These are phyloP conservation scores for Sclerotinia borealis DNA, from an alignment of 2,329 filamentous ascomycete genomes.

Conservation along the genomic window DNA sequence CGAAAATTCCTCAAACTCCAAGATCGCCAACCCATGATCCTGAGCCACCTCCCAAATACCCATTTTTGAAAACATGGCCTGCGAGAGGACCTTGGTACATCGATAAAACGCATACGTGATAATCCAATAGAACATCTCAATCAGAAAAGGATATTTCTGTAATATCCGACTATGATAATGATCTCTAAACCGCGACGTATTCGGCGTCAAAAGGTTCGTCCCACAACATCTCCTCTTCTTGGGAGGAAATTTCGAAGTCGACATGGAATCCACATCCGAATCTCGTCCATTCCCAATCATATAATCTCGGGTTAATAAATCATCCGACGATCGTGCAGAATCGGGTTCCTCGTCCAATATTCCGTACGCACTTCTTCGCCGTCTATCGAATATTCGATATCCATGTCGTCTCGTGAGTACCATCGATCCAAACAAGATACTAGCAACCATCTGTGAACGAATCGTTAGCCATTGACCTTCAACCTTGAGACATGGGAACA, in stretches of 20 bases:
- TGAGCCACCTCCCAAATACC: slow-evolving; percentile 50
- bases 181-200: slow-evolving; percentile 54
- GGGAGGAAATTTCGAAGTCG: slow-evolving; percentile 34
- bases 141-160: slow-evolving; percentile 59
- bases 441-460: slow-evolving; percentile 29
- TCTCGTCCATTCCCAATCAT: slow-evolving; percentile 23
- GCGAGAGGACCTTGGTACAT: slow-evolving; percentile 26
- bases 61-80: slow-evolving; percentile 34
- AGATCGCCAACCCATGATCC: slow-evolving; percentile 47
- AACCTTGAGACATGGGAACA: background rate
- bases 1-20: slow-evolving; percentile 48
- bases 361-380: slow-evolving; percentile 14
- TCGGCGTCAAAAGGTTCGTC: slow-evolving; percentile 46
- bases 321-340: slow-evolving; percentile 30
- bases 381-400: slow-evolving; percentile 24
- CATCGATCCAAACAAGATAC: slow-evolving; percentile 31
- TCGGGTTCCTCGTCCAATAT: slow-evolving; percentile 26
- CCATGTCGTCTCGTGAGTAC: slow-evolving; percentile 27
- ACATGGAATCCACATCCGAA: slow-evolving; percentile 21
- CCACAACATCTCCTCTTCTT: slow-evolving; percentile 48
- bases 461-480: background rate
- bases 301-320: slow-evolving; percentile 26
- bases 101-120: slow-evolving; percentile 39
- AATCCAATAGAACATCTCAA: slow-evolving; percentile 64
- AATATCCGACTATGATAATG: slow-evolving; percentile 56